A percentile compares a stretch with the other conserved stretches of the same genome.
Evolutionary conservation across 2,329 filamentous ascomycete genomes (phyloP).

Genomic region (Fusarium multiceps): DNA sequence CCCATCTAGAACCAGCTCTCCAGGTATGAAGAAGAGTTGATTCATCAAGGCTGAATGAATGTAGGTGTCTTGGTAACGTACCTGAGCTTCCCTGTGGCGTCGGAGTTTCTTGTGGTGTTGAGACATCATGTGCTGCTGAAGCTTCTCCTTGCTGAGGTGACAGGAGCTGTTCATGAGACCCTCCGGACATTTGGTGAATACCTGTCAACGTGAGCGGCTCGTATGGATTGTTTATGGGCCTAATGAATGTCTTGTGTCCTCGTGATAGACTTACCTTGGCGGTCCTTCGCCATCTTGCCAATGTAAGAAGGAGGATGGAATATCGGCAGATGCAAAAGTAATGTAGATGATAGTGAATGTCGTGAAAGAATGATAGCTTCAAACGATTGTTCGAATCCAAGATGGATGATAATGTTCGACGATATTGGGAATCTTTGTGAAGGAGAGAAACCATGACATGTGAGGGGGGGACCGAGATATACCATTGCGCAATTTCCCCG

Average conservation of each 20-base stretch:
- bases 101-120: neutral
- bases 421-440: neutral
- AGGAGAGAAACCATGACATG: neutral
- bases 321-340: neutral
- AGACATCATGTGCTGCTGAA: neutral
- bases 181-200: neutral
- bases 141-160: neutral
- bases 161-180: neutral
- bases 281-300: neutral
- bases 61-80: neutral
- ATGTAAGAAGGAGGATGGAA: neutral
- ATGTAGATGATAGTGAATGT: conserved; percentile 1
- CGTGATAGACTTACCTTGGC: neutral
- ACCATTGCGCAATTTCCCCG: neutral
- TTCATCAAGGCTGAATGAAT: neutral
- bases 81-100: neutral
- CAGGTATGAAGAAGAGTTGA: neutral
- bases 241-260: neutral
- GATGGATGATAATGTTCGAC: neutral
- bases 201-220: neutral
- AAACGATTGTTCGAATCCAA: conserved; percentile 20
- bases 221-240: neutral
- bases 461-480: neutral
- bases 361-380: conserved; percentile 12
- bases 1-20: neutral